Base-by-base conservation (phyloP, 164 flowering plant genomes). In the Tetracentron sinense region DNA sequence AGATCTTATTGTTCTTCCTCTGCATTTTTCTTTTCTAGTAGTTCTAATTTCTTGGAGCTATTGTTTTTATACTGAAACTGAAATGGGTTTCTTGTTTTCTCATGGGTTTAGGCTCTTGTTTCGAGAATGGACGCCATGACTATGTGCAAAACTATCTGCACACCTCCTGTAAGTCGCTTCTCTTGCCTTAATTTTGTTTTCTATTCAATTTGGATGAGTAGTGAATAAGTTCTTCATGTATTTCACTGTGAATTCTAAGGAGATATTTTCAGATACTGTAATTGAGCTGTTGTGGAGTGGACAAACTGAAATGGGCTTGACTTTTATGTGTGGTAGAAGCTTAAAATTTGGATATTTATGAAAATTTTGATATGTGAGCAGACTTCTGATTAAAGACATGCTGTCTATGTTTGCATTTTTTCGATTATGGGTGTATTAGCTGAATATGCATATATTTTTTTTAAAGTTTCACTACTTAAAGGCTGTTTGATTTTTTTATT, bases 51-150 rank as follows among this genome's bases (percentile, higher is more conserved):
- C 14, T 15, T 12, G 38, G 35, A 20, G 21, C 6, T 23, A 20
- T 20, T 35, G n/a, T 49, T 26, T 35, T 33, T 38, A 10, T 2
- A 3, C 20, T 35, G 15, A 31, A 47, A 15, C 21, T 52, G 42
- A 42, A 61, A 30, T 38, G 31, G 58, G 47, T 31, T 31, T 58
- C 20, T 8, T 29, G 66, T 52, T 31, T 56, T 17, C 70, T 73
- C 29, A 2, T 26, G 26, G 17, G 15, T 65, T 48, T 30, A 62
- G 61, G 52, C 23, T 17, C 30, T 49, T 42, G 29, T 17, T 42
- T 63, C 14, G 16, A 62, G 50, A 56, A 81, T 82, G 89, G 86
- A 82, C 17, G 72, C 85, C 61, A 67, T 79, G 74, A 68, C 81
- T 35, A 52, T 70, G 19, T 80, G 77, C 78, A 82, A 76, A 70